A percentile compares a stretch with the other conserved stretches of the same genome.
These are phyloP conservation scores for Cyberlindnera maritima DNA, from an alignment of 805 yeast genomes.

Conservation along the genomic window DNA sequence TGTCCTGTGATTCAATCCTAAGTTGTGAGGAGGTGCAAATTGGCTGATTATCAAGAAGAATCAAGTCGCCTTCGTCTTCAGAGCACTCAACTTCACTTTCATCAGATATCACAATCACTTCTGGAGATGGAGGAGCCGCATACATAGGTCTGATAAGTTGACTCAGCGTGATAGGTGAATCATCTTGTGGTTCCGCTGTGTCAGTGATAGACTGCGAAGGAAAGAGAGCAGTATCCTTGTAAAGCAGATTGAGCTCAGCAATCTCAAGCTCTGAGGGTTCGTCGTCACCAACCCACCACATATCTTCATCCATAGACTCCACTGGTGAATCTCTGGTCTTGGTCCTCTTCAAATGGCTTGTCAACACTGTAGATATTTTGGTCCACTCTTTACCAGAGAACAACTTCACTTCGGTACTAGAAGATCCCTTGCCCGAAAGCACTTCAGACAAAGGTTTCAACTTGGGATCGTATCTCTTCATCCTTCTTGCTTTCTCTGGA, in stretches of 20 bases:
- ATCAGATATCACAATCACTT: neutral
- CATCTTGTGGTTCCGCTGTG: neutral
- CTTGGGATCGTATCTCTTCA: neutral
- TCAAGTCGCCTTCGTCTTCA: slow-evolving; percentile 2
- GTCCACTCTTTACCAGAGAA: neutral
- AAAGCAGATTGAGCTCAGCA: neutral
- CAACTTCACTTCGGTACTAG: neutral
- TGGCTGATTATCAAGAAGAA: neutral
- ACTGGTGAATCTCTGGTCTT: neutral
- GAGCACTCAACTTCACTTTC: slow-evolving; percentile 2
- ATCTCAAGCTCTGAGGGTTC: slow-evolving; percentile 4
- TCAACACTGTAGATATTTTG: neutral
- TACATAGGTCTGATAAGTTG: neutral
- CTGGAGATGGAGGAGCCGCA: neutral
- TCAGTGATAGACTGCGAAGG: neutral
- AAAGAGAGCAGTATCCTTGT: neutral
- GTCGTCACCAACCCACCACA: slow-evolving; percentile 11
- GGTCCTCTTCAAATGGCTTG: neutral
- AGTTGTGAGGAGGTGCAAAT: neutral
- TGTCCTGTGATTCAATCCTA: no score
- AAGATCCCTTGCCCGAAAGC: neutral
- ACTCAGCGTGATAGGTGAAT: slow-evolving; percentile 5
- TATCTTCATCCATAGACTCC: neutral
- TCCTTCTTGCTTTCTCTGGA: neutral
- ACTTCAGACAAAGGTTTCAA: no score